phyloP scores from a whole-genome alignment of 1,284 basidiomycete species.

The Rhodotorula sp. region DNA sequence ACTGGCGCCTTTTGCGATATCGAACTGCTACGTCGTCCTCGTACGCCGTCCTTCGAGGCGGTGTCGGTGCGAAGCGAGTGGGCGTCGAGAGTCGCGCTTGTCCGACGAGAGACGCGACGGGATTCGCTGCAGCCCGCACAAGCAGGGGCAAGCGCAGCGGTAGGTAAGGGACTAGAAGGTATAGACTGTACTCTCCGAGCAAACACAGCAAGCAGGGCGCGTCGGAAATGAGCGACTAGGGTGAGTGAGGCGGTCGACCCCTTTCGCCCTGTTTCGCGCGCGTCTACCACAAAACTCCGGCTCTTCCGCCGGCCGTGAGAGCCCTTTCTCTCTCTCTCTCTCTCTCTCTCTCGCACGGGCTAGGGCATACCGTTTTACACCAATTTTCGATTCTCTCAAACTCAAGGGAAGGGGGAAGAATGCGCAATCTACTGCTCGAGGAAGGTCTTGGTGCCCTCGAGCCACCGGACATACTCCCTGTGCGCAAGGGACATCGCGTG shows the following conservation, averaged over 20 bases:
- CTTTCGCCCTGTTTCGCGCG: neutral
- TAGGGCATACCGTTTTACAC: too few species aligned
- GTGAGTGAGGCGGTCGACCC: neutral
- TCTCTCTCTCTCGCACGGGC: too few species aligned
- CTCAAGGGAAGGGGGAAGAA: too few species aligned
- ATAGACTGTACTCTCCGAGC: neutral
- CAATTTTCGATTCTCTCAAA: too few species aligned
- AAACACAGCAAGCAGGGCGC: neutral
- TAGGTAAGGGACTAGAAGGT: neutral
- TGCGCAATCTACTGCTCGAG: slow-evolving; percentile 56
- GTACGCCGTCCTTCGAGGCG: neutral
- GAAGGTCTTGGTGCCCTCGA: slow-evolving; percentile 78
- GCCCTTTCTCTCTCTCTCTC: too few species aligned
- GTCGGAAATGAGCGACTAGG: slow-evolving; percentile 10
- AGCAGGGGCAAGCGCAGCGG: neutral
- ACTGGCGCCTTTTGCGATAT: neutral
- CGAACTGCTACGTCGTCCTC: neutral
- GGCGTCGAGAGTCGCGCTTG: neutral
- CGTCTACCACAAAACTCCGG: neutral
- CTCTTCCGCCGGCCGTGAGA: neutral
- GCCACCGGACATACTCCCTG: slow-evolving; percentile 86
- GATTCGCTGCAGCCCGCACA: neutral
- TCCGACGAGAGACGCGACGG: neutral
- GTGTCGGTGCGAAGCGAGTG: neutral
- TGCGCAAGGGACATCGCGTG: too few species aligned